These are phyloP conservation scores for Gnetum montanum DNA, from an alignment of 75 land plant species.

Conservation along the genomic window DNA sequence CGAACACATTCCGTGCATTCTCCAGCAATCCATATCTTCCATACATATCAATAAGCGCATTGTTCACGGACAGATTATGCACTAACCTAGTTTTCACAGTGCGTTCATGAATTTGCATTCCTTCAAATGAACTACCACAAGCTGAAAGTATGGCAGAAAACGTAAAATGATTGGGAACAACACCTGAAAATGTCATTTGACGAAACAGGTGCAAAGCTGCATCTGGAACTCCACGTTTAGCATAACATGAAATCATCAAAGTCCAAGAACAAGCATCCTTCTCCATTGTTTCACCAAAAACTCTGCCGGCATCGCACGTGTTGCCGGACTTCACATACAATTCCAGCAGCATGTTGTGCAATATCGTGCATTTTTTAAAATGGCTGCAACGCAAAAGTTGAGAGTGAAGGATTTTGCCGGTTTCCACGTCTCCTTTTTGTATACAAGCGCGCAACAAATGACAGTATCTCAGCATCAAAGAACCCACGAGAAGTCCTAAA, in stretches of 20 bases:
- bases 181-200: constrained; percentile 10
- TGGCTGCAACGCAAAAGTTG: no score
- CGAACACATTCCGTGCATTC: constrained; percentile 37
- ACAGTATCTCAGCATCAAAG: no score
- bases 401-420: no score
- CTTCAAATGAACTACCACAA: constrained; percentile 14
- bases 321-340: constrained; percentile 8
- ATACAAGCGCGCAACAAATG: no score
- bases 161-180: constrained; percentile 29
- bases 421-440: no score
- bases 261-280: constrained; percentile 13
- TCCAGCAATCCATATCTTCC: constrained; percentile 19
- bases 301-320: constrained; percentile 7
- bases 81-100: constrained; percentile 19
- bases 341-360: not conserved
- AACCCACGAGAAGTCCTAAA: no score
- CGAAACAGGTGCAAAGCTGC: constrained; percentile 17
- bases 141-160: constrained; percentile 35
- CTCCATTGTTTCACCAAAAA: constrained; percentile 1
- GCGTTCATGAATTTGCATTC: constrained; percentile 12
- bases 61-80: constrained; percentile 8
- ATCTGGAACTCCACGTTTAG: constrained; percentile 15
- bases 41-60: constrained; percentile 38
- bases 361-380: no score
- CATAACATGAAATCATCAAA: constrained; percentile 30